Conservation (phyloP, 495 filamentous ascomycete species). For the Hypoxylon trugodes region DNA sequence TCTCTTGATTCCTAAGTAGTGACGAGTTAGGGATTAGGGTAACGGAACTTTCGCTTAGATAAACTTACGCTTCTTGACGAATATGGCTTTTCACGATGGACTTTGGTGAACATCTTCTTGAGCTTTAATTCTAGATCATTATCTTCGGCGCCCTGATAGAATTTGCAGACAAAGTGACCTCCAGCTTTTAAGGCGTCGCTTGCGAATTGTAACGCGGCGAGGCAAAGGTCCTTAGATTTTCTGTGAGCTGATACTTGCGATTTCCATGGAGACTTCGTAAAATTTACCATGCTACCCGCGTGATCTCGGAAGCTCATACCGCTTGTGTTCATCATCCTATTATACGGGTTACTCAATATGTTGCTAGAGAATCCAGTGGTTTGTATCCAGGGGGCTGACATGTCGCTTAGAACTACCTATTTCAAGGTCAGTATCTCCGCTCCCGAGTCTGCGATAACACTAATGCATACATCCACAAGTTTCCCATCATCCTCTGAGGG, state of each 20-base stretch:
- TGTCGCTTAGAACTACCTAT: constrained; percentile 90
- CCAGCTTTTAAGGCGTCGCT: constrained; percentile 81
- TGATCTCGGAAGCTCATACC: constrained; percentile 88
- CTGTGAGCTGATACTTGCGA: constrained; percentile 7
- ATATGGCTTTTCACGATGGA: constrained; percentile 87
- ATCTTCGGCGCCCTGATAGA: constrained; percentile 91
- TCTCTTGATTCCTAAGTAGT: constrained; percentile 84
- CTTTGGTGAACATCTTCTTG: constrained; percentile 76
- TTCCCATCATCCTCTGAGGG: constrained; percentile 47
- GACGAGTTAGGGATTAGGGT: not conserved
- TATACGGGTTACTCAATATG: constrained; percentile 90
- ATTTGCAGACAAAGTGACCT: constrained; percentile 96
- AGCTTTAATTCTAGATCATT: constrained; percentile 76
- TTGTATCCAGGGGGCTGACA: constrained; percentile 94
- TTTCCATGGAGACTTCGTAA: not conserved
- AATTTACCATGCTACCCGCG: constrained; percentile 89
- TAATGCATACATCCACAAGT: constrained; percentile 74
- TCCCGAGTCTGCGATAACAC: not conserved
- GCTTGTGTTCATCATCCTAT: constrained; percentile 99
- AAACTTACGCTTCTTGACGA: constrained; percentile 81
- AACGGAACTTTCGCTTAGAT: not conserved
- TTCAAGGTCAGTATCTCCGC: constrained; percentile 16
- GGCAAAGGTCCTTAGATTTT: constrained; percentile 79
- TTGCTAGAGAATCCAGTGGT: constrained; percentile 78
- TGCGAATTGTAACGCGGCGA: constrained; percentile 81